Base-by-base conservation (phyloP, 73 alveolate species). In the Paramecium caudatum region DNA sequence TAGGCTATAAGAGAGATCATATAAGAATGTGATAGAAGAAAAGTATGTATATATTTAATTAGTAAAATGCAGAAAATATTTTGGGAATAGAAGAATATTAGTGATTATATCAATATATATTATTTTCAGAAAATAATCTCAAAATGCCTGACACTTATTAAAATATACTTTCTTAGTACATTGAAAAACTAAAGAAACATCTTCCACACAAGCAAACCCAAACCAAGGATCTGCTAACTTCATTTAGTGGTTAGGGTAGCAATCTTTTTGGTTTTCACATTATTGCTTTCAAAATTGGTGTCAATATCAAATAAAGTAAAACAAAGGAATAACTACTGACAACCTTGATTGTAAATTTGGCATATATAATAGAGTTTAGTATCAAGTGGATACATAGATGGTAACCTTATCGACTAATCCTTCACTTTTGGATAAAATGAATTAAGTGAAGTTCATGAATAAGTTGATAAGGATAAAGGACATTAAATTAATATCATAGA, bases 331-430 rank as follows among this genome's bases (percentile, higher is more conserved):
- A 27, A 23, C 23, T 43, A 8, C 30, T 55, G 30, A 25, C 41
- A 9, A 55, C 80, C 1, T 21, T 55, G 30, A 55, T 55, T 55
- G 80, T 55, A 55, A 12, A 55, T 2, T 55, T 19, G 23, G 7
- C 9, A 27, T 9, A 23, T 25, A 55, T 55, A 27, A 2, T 55
- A 55, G 80, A 55, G 13, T 12, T 23, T 55, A 55, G 80, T 55
- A 23, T 55, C 80, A 55, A 55, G 30, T 27, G 80, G 80, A 3
- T 55, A 55, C 30, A 55, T 55, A 27, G 80, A 55, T 55, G 80
- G 80, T 0, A 9, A 9, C 27, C n/a, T 55, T 27, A 19, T 55
- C 1, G 80, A 55, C 8, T 27, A 55, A 27, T 27, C 45, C 23
- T 9, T 27, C 13, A 55, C 8, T 43, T 23, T 55, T 55, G 23